Base-by-base conservation (phyloP, 805 yeast species). In the Monosporozyma aerobia region DNA sequence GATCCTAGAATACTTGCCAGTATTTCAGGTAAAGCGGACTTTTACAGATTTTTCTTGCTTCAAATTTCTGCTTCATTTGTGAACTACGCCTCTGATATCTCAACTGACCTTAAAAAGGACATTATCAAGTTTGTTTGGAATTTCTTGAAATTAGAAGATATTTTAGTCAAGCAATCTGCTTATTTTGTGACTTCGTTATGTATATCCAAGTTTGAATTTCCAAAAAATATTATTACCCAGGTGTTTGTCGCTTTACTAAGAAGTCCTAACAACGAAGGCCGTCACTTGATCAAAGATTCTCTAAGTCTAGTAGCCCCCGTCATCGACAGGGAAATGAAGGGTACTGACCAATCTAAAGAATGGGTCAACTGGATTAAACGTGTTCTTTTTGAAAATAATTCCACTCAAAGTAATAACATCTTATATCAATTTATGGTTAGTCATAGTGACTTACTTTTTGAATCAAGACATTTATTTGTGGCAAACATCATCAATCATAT, bases 311-410 rank as follows among this genome's bases (percentile, higher is more conserved):
- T 94, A 19, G 97, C 97, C 0, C 96, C 97, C 0, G 94, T 86
- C 0, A 77, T 92, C 75, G 82, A 87, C 1, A 76, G 77, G 52
- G 74, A 95, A 50, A 78, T 86, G 69, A 73, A 73, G 1, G 73
- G 74, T 23, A 72, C 71, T 7, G 87, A 81, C 0, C 67, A 73
- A 0, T 69, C 74, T 0, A 67, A 70, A 1, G 73, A 79, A 54
- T 94, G 98, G 98, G 78, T 94, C 50, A 90, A 87, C 59, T 90
- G 96, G 90, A 96, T 97, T 0, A 82, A 97, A 58, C 77, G 97
- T 50, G 94, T 92, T 1, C 74, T 94, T 13, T 83, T 90, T 2
- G 98, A 95, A 63, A 95, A 90, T 62, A 89, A 82, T 61, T 90
- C 89, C 3, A 80, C 84, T 2, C 96, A 89, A 62, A 96, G 90